These are phyloP conservation scores for Globisporangium emineosum DNA, from an alignment of 352 stramenopile genomes.

Conservation along the genomic window DNA sequence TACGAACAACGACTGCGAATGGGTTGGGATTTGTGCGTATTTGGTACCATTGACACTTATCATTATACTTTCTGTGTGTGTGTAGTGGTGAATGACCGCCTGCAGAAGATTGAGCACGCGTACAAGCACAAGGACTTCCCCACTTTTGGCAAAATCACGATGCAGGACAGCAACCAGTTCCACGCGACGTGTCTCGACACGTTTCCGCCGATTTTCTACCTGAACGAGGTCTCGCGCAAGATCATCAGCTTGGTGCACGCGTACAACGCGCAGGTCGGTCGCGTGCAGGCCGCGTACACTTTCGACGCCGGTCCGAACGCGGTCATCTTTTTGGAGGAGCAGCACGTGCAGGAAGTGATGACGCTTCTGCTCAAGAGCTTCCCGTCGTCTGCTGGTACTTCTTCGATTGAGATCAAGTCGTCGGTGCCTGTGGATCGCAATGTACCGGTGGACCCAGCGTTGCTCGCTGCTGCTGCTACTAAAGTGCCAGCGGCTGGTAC, in stretches of 20 bases:
- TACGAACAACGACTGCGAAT: background rate
- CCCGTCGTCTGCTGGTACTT: conserved; percentile 14
- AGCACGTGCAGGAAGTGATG: conserved; percentile 64
- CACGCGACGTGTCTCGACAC: conserved; percentile 98
- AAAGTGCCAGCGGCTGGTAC: conserved; percentile 13
- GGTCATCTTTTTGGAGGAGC: conserved; percentile 88
- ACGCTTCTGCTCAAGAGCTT: conserved; percentile 57
- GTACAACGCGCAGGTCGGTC: conserved; percentile 86
- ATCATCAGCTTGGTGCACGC: conserved; percentile 90
- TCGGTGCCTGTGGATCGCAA: conserved; percentile 23
- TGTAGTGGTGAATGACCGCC: conserved; percentile 77
- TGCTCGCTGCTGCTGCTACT: conserved; percentile 20
- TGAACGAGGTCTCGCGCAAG: conserved; percentile 92
- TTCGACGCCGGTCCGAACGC: conserved; percentile 99
- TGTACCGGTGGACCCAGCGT: conserved; percentile 13
- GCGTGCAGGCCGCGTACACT: conserved; percentile 93
- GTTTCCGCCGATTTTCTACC: conserved; percentile 98
- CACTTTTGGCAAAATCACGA: conserved; percentile 95
- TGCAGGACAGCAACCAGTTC: conserved; percentile 98
- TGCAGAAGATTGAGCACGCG: conserved; percentile 88
- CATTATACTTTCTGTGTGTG: background rate
- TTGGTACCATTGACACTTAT: background rate
- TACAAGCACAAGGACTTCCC: conserved; percentile 93
- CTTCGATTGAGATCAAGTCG: conserved; percentile 31
- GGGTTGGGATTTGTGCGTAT: background rate